Evolutionary conservation across 225 moss, liverwort and hornwort species (phyloP).

Genomic region (Anthoceros angustus): DNA sequence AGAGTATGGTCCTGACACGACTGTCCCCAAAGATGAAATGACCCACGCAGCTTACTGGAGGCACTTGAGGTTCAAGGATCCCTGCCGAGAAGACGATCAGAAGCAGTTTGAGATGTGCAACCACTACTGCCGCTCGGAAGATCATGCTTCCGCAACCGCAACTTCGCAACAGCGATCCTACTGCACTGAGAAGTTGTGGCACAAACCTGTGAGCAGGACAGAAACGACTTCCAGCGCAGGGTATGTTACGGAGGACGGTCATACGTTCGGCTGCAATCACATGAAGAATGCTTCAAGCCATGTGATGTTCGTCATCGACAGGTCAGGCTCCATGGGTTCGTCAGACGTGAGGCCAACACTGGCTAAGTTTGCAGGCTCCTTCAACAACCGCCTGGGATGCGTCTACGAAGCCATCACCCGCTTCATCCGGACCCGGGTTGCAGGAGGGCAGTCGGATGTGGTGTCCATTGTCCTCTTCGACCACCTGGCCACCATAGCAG

Average conservation of each 20-base stretch:
- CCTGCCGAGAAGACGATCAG: conserved; percentile 20
- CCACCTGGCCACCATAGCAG: neutral
- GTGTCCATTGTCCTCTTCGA: conserved; percentile 24
- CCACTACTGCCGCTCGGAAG: conserved; percentile 14
- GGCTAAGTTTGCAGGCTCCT: conserved; percentile 8
- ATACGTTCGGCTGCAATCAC: conserved; percentile 25
- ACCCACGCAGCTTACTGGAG: conserved; percentile 25
- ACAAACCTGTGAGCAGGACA: conserved; percentile 1
- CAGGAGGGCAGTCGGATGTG: conserved; percentile 8
- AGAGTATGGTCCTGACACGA: no score
- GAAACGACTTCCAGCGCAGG: conserved; percentile 10
- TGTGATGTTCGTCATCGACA: conserved; percentile 29
- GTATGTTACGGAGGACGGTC: conserved; percentile 22
- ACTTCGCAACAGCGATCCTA: conserved; percentile 6
- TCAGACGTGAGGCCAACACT: conserved; percentile 11
- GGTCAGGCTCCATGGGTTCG: conserved; percentile 13
- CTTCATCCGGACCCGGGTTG: conserved; percentile 14
- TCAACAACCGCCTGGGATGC: conserved; percentile 21
- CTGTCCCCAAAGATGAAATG: no score
- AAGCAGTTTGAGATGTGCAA: conserved; percentile 14
- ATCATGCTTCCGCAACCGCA: conserved; percentile 5
- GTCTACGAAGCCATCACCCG: conserved; percentile 23
- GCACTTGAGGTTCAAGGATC: conserved; percentile 19
- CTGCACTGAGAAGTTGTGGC: conserved; percentile 23
- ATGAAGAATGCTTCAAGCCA: conserved; percentile 15